These are phyloP conservation scores for Fomitopsis pulvina DNA, from an alignment of 768 basidiomycete species.

Conservation along the genomic window DNA sequence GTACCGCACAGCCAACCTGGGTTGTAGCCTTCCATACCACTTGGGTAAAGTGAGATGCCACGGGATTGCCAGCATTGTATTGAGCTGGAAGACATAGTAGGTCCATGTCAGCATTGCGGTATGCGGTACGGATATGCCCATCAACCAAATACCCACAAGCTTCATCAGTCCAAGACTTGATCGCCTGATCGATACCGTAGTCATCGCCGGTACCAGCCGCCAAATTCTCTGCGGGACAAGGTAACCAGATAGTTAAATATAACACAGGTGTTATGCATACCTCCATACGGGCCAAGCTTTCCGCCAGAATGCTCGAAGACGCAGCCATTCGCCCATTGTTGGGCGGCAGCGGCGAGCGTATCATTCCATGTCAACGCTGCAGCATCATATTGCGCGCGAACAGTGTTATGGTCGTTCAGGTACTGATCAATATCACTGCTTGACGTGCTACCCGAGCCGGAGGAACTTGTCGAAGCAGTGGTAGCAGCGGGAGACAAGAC, in stretches of 20 bases:
- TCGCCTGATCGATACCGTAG: constrained; percentile 42
- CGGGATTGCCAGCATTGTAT: constrained; percentile 52
- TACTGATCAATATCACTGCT: constrained; percentile 45
- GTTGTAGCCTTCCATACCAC: constrained; percentile 68
- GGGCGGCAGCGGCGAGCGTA: constrained; percentile 52
- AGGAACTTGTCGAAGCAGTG: constrained; percentile 3
- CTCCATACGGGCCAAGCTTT: constrained; percentile 55
- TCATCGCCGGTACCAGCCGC: constrained; percentile 59
- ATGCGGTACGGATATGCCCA: neutral
- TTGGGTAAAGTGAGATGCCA: constrained; percentile 66
- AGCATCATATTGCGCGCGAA: constrained; percentile 62
- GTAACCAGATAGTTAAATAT: neutral
- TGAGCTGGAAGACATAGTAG: constrained; percentile 30
- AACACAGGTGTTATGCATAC: constrained; percentile 26
- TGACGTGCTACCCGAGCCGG: constrained; percentile 22
- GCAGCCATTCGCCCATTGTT: constrained; percentile 64
- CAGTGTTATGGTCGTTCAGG: constrained; percentile 54
- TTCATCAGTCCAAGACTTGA: constrained; percentile 65
- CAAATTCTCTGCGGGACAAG: constrained; percentile 51
- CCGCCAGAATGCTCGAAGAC: constrained; percentile 66
- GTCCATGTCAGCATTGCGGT: neutral
- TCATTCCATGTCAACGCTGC: constrained; percentile 56
- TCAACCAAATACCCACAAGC: constrained; percentile 38
- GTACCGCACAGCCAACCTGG: constrained; percentile 57
- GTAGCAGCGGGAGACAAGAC: constrained; percentile 2